Base-by-base conservation (phyloP, 2,329 filamentous ascomycete genomes). In the Dissoconium aciculare region DNA sequence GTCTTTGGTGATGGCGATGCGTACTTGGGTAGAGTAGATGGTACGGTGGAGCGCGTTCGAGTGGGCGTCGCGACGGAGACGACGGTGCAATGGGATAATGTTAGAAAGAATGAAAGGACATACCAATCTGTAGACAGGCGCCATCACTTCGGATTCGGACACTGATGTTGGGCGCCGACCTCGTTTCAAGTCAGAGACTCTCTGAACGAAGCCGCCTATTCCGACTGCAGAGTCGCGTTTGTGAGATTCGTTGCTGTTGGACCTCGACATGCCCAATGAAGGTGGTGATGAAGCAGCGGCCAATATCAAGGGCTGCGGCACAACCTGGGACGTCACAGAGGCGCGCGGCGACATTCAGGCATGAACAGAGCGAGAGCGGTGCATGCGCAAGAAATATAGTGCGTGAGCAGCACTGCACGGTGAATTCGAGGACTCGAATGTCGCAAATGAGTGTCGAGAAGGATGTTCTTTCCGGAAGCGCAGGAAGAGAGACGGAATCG, bases 81-180 rank as follows among this genome's bases (percentile, higher is more conserved):
- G n/a, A n/a, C n/a, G n/a, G n/a, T n/a, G n/a, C n/a, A n/a, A n/a
- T n/a, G 24, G 13, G 19, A 28, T 30, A 33, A 27, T 15, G 27
- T 19, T 14, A 24, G 25, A 29, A n/a, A n/a, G n/a, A n/a, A n/a
- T n/a, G 11, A 8, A 17, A n/a, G 24, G 23, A 42, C 43, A 28
- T 41, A 45, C 43, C 38, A 45, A 33, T 30, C 41, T 32, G 32
- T 45, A 45, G 12, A 44, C 38, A 6, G 42, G 41, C 15, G 43
- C 37, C 41, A 44, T 43, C 15, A 25, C 32, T 15, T 32, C 36
- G 11, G 32, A 30, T 12, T 37, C 36, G 27, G 38, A 37, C 12
- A n/a, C n/a, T n/a, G n/a, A n/a, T n/a, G n/a, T 14, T 13, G 33
- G 31, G 21, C 39, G 36, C 23, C 19, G 21, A 21, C 27, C 21